Conservation (phyloP, 1,284 basidiomycete species). For the Ustilago vetiveriae region DNA sequence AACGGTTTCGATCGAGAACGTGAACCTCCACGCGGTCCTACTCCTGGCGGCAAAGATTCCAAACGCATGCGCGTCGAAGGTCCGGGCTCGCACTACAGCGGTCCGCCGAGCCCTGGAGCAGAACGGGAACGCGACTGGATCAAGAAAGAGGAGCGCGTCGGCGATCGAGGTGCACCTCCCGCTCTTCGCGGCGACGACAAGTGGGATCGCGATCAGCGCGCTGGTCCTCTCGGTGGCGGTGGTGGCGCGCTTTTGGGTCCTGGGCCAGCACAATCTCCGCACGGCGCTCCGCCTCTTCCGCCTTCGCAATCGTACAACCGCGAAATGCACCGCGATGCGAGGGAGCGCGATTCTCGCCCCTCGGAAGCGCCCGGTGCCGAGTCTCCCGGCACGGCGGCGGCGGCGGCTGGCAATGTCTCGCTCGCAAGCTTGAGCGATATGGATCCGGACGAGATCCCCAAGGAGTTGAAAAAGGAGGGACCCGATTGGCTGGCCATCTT, state of each 20-base stretch:
- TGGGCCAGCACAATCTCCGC: slow-evolving; percentile 46
- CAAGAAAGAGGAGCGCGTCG: slow-evolving; percentile 59
- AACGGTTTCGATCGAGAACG: slow-evolving; percentile 64
- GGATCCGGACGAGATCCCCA: slow-evolving; percentile 68
- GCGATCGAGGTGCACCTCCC: slow-evolving; percentile 35
- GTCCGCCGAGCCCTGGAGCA: slow-evolving; percentile 48
- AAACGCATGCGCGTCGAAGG: slow-evolving; percentile 52
- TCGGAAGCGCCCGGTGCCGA: slow-evolving; percentile 27
- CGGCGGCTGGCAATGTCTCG: slow-evolving; percentile 57
- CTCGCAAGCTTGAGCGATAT: slow-evolving; percentile 61
- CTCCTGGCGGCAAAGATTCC: slow-evolving; percentile 64
- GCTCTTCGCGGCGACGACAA: slow-evolving; percentile 48
- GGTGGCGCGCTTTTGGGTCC: slow-evolving; percentile 37
- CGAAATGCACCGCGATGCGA: slow-evolving; percentile 36
- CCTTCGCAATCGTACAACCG: slow-evolving; percentile 46
- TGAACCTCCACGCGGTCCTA: slow-evolving; percentile 53
- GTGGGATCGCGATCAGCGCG: slow-evolving; percentile 59
- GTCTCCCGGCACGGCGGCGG: slow-evolving; percentile 37
- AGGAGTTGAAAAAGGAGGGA: slow-evolving; percentile 78
- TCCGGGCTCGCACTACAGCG: slow-evolving; percentile 43
- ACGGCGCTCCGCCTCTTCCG: slow-evolving; percentile 48
- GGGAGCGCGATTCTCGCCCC: slow-evolving; percentile 32
- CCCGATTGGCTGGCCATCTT: slow-evolving; percentile 95
- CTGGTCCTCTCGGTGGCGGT: too few species aligned
- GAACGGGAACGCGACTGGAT: slow-evolving; percentile 64